Evolutionary conservation across 805 yeast species (phyloP).

Genomic region (Yarrowia yakushimensis): DNA sequence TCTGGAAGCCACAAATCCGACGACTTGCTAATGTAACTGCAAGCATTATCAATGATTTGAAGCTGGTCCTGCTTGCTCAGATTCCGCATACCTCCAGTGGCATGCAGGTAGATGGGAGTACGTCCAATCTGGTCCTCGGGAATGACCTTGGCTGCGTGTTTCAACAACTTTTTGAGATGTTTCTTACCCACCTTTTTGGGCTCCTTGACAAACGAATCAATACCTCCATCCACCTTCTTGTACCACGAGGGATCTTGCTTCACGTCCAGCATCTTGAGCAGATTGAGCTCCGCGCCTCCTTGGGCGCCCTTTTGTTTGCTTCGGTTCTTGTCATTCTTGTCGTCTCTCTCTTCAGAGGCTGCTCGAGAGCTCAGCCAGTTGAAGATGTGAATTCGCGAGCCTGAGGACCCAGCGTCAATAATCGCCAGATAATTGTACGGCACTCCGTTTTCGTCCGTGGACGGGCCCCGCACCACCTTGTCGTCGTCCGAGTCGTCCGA

Average conservation of each 20-base stretch:
- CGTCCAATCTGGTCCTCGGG: conserved; percentile 13
- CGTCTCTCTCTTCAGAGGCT: background rate
- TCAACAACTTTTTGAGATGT: conserved; percentile 49
- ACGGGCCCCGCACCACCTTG: conserved; percentile 2
- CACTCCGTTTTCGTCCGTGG: background rate
- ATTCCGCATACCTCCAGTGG: conserved; percentile 96
- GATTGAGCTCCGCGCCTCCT: conserved; percentile 5
- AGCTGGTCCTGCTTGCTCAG: conserved; percentile 53
- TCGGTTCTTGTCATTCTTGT: conserved; percentile 12
- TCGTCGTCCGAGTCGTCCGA: conserved; percentile 4
- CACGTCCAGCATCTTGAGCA: conserved; percentile 26
- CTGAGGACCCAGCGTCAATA: conserved; percentile 90
- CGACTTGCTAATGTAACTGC: conserved; percentile 51
- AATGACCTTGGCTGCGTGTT: conserved; percentile 10
- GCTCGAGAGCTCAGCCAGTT: conserved; percentile 37
- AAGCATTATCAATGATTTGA: conserved; percentile 56
- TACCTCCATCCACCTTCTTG: conserved; percentile 73
- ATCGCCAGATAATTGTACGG: conserved; percentile 46
- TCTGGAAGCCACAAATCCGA: conserved; percentile 53
- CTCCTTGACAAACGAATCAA: conserved; percentile 55
- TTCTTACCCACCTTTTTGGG: conserved; percentile 54
- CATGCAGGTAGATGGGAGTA: conserved; percentile 73
- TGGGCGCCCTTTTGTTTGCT: conserved; percentile 17
- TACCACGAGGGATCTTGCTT: conserved; percentile 51
- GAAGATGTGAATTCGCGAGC: conserved; percentile 80